Evolutionary conservation across 2,329 filamentous ascomycete genomes (phyloP).

Genomic region (Pezicula radicicola): DNA sequence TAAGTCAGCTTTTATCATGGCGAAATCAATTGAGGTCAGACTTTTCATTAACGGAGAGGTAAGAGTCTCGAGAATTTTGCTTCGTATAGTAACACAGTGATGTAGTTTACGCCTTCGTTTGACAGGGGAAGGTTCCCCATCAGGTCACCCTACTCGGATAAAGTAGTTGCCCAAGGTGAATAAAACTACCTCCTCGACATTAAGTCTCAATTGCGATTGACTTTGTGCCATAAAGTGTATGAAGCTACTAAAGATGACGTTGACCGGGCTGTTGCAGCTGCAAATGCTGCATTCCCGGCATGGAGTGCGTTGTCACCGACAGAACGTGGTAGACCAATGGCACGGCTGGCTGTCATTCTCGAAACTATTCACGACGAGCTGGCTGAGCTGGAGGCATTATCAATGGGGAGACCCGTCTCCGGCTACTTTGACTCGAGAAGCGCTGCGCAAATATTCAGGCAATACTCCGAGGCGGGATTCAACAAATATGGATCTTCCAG

Average conservation of each 20-base stretch:
- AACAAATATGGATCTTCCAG: constrained; percentile 74
- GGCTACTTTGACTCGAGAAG: neutral
- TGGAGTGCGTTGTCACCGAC: constrained; percentile 33
- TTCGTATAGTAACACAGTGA: neutral
- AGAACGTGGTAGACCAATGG: constrained; percentile 29
- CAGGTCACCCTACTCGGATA: neutral
- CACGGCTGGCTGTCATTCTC: constrained; percentile 30
- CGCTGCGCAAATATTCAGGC: constrained; percentile 52
- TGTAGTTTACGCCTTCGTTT: neutral
- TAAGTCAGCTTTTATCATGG: neutral
- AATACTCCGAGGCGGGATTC: constrained; percentile 75
- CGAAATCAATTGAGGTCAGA: constrained; percentile 9
- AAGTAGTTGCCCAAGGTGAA: neutral
- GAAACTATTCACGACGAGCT: constrained; percentile 26
- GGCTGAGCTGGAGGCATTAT: constrained; percentile 31
- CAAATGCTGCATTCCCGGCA: constrained; percentile 32
- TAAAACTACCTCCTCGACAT: neutral
- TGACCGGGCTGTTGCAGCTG: constrained; percentile 33
- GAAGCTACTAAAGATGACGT: constrained; percentile 28
- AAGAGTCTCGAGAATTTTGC: neutral
- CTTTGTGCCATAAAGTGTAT: neutral
- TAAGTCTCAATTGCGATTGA: neutral
- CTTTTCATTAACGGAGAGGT: constrained; percentile 49
- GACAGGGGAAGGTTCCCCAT: neutral
- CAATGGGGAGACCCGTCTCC: constrained; percentile 25